A percentile compares a stretch with the other conserved stretches of the same genome.
These are phyloP conservation scores for Monosiga brevicollis DNA, from an alignment of 78 protist genomes.

Conservation along the genomic window DNA sequence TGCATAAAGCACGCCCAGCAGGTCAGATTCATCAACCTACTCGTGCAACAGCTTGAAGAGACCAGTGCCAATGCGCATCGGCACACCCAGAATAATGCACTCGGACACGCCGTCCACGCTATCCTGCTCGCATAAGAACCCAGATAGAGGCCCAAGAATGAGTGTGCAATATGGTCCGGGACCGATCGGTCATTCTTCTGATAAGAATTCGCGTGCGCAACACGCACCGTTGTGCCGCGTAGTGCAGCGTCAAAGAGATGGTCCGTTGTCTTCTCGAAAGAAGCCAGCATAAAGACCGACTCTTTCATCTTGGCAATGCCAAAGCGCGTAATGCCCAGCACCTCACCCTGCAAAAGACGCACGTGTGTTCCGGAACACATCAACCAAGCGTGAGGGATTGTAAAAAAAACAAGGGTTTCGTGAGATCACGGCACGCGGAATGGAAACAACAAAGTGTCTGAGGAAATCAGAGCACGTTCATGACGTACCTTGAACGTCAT, in stretches of 20 bases:
- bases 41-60: conserved; percentile 65
- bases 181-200: not conserved
- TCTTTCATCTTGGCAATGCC: conserved; percentile 94
- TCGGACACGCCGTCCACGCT: conserved; percentile 87
- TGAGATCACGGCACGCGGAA: too few species aligned
- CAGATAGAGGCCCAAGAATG: not conserved
- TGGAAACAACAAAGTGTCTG: too few species aligned
- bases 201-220: not conserved
- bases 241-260: conserved; percentile 94
- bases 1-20: not conserved
- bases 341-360: conserved; percentile 76
- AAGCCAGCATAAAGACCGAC: conserved; percentile 91
- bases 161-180: too few species aligned
- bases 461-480: too few species aligned
- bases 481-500: conserved; percentile 74
- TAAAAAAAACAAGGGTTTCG: too few species aligned
- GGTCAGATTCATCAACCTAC: not conserved
- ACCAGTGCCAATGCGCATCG: conserved; percentile 93
- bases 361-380: too few species aligned
- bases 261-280: conserved; percentile 93
- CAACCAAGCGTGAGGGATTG: too few species aligned
- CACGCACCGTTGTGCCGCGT: conserved; percentile 14
- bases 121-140: conserved; percentile 21
- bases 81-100: conserved; percentile 94
- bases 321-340: conserved; percentile 95